Conservation (phyloP, 2,329 filamentous ascomycete species). For the Alternaria gaisen region DNA sequence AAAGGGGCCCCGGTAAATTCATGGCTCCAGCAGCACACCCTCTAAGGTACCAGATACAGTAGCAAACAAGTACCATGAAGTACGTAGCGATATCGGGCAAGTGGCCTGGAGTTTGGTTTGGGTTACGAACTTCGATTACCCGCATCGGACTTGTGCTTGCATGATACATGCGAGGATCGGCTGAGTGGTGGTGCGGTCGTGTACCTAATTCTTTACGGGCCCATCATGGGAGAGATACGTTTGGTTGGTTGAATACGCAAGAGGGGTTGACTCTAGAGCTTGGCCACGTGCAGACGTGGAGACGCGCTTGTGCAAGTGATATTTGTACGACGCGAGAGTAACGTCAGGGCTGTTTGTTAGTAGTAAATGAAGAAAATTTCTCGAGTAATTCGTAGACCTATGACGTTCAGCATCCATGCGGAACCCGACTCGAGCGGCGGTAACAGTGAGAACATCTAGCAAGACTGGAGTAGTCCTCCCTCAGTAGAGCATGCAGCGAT, state of each 20-base stretch:
- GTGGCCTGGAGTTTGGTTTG: neutral
- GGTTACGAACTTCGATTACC: conserved; percentile 2
- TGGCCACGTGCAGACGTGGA: neutral
- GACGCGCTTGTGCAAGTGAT: neutral
- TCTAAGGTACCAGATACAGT: neutral
- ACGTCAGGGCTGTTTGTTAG: neutral
- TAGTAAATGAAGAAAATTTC: neutral
- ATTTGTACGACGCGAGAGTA: conserved; percentile 3
- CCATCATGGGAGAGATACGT: neutral
- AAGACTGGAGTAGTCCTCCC: neutral
- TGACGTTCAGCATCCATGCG: neutral
- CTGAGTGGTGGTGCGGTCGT: neutral
- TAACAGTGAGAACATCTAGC: neutral
- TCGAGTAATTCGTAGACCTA: neutral
- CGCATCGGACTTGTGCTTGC: neutral
- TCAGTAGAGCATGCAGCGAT: neutral
- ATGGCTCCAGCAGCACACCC: neutral
- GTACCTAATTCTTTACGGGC: neutral
- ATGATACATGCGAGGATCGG: neutral
- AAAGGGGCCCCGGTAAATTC: neutral
- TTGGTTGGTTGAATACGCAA: neutral
- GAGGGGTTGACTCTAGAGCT: neutral
- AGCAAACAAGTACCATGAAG: neutral
- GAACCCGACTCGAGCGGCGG: neutral
- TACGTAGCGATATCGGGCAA: neutral